These are phyloP conservation scores for Davidsoniella virescens DNA, from an alignment of 2,329 filamentous ascomycete species.

Conservation along the genomic window DNA sequence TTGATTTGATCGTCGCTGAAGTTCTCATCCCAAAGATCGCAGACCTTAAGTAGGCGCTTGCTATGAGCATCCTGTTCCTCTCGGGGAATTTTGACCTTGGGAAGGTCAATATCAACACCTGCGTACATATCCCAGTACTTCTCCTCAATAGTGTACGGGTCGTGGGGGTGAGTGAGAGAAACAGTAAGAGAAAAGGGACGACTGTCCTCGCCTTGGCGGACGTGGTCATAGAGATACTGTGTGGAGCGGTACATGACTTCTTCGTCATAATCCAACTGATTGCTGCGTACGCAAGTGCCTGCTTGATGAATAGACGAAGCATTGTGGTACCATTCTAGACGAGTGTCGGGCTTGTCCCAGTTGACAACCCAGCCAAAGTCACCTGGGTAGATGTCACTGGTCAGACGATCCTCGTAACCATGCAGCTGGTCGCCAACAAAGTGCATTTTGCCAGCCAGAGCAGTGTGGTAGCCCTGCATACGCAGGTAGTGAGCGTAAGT, in stretches of 20 bases:
- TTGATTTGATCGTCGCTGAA: conserved; percentile 78
- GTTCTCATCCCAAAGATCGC: conserved; percentile 70
- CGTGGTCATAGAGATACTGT: conserved; percentile 82
- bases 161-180: conserved; percentile 85
- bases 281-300: conserved; percentile 74
- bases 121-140: conserved; percentile 92
- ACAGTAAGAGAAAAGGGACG: conserved; percentile 79
- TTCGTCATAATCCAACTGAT: conserved; percentile 91
- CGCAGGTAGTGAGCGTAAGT: conserved; percentile 90
- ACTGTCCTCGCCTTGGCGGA: conserved; percentile 56
- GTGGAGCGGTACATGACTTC: conserved; percentile 86
- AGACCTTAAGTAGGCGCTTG: conserved; percentile 69
- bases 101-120: conserved; percentile 70
- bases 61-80: conserved; percentile 77
- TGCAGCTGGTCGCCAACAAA: conserved; percentile 91
- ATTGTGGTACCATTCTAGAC: conserved; percentile 93
- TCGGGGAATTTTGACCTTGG: conserved; percentile 60
- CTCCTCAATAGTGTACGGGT: conserved; percentile 85
- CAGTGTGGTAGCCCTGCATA: conserved; percentile 72
- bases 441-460: conserved; percentile 91
- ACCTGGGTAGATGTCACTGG: conserved; percentile 88
- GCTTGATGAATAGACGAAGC: conserved; percentile 86
- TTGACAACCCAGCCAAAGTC: conserved; percentile 92
- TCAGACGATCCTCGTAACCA: conserved; percentile 81
- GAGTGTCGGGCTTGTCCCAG: conserved; percentile 77